Base-by-base conservation (phyloP, 1,284 basidiomycete genomes). In the Pseudozyma tsukubaensis region DNA sequence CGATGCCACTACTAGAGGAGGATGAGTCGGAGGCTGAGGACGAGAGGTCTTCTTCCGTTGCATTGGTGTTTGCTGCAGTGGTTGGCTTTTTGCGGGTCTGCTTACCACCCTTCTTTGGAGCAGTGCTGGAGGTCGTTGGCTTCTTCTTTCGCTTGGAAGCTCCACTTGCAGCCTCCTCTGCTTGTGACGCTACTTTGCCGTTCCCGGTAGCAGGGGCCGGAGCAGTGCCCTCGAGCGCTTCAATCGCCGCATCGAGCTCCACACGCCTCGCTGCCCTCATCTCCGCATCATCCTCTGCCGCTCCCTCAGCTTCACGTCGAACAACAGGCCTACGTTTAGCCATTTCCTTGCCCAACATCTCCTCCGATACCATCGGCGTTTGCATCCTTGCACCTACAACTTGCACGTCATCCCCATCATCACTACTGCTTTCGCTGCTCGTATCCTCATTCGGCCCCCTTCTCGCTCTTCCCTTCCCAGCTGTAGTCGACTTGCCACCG, bases 311-410 rank as follows among this genome's bases (percentile, higher is more conserved):
- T 10, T 77, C 66, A 16, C 69, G 50, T 7, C 76, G 49, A 6
- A 80, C 78, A 24, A 78, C 66, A 9, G 76, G 78, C 16, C 77
- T 35, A 18, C 35, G 52, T 37, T 71, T 73, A 3, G 63, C 76
- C 78, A 78, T 78, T 45, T 76, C 76, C 34, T 78, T 80, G n/a
- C 78, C 78, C 19, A 80, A 35, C 55, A 72, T 59, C 59, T 76
- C 71, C 35, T 80, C 78, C 10, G 72, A 48, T 1, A 77, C 71
- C 54, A 59, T 37, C 1, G 66, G 50, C n/a, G 57, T 67, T 39
- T 51, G 53, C 59, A 74, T 54, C 6, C 60, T 40, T n/a, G 70
- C 57, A 16, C 52, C 57, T 8, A 73, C 67, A 42, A 65, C 56
- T 50, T 73, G 56, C 40, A 79, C 43, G 8, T 59, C 62, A 36